Evolutionary conservation across 2,329 filamentous ascomycete species (phyloP).

Genomic region (Fusarium drepaniforme): DNA sequence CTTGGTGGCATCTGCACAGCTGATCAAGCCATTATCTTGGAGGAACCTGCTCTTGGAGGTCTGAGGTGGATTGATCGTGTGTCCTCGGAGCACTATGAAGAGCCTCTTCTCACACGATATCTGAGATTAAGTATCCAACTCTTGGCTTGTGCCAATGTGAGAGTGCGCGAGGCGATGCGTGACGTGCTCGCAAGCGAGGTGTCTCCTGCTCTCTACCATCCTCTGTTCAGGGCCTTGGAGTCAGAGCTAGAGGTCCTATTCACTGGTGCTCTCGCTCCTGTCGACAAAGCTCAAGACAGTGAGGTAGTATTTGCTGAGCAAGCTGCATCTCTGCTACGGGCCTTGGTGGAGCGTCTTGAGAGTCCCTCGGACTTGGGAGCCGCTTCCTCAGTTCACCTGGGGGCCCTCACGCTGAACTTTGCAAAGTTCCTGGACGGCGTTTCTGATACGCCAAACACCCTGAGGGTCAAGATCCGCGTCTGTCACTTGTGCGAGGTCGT

Average conservation of each 20-base stretch:
- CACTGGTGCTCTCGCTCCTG: conserved; percentile 64
- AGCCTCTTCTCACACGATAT: conserved; percentile 70
- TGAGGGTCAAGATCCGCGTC: conserved; percentile 76
- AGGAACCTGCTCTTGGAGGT: conserved; percentile 68
- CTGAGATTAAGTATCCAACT: conserved; percentile 74
- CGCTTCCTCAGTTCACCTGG: conserved; percentile 73
- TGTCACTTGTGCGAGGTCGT: conserved; percentile 76
- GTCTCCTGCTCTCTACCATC: conserved; percentile 70
- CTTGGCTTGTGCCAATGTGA: conserved; percentile 72
- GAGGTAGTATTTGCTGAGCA: conserved; percentile 77
- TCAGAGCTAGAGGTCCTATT: conserved; percentile 74
- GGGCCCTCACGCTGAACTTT: conserved; percentile 73
- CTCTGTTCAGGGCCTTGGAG: conserved; percentile 74
- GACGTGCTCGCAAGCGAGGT: conserved; percentile 76
- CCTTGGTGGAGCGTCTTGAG: conserved; percentile 73
- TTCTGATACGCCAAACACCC: conserved; percentile 65
- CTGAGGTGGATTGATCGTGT: conserved; percentile 75
- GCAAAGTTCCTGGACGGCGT: conserved; percentile 74
- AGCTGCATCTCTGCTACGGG: conserved; percentile 71
- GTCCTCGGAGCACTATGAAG: conserved; percentile 69
- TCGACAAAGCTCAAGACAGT: conserved; percentile 66
- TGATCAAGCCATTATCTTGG: conserved; percentile 66
- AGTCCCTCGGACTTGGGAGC: conserved; percentile 72
- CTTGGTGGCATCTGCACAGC: conserved; percentile 75
- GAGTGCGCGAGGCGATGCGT: conserved; percentile 74